phyloP scores from a whole-genome alignment of 2,329 filamentous ascomycete species.

The Colletotrichum filicis region DNA sequence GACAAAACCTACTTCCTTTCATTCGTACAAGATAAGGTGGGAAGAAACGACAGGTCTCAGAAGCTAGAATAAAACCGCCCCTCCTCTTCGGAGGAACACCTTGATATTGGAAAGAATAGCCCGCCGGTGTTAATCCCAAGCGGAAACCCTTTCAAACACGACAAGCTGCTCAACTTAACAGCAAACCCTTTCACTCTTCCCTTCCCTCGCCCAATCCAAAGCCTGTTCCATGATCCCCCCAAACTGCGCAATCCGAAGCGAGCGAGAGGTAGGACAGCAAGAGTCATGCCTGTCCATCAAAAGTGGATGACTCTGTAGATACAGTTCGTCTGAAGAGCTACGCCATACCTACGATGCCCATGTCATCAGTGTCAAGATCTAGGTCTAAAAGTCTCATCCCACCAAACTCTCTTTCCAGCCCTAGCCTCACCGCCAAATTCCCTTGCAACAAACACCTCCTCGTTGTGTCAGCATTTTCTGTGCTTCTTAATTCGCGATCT shows the following conservation, averaged over 20 bases:
- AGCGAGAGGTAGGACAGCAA: neutral
- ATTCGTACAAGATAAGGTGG: neutral
- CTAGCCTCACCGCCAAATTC: neutral
- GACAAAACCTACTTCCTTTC: neutral
- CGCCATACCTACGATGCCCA: neutral
- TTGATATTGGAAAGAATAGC: neutral
- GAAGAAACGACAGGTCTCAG: no score
- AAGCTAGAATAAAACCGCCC: neutral
- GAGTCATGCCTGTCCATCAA: neutral
- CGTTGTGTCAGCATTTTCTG: neutral
- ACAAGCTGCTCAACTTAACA: neutral
- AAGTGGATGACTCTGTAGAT: neutral
- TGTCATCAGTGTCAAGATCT: neutral
- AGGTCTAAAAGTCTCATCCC: neutral
- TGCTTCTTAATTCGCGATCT: neutral
- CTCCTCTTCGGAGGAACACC: neutral
- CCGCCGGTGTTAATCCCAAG: neutral
- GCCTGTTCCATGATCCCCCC: neutral
- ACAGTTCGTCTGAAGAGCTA: constrained; percentile 10
- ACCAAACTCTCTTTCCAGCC: neutral
- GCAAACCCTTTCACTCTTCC: neutral
- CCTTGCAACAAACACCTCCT: neutral
- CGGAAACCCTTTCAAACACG: neutral
- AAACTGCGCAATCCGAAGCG: neutral
- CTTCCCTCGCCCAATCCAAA: neutral